Conservation (phyloP, 2,329 filamentous ascomycete genomes). For the Curvularia sp. region DNA sequence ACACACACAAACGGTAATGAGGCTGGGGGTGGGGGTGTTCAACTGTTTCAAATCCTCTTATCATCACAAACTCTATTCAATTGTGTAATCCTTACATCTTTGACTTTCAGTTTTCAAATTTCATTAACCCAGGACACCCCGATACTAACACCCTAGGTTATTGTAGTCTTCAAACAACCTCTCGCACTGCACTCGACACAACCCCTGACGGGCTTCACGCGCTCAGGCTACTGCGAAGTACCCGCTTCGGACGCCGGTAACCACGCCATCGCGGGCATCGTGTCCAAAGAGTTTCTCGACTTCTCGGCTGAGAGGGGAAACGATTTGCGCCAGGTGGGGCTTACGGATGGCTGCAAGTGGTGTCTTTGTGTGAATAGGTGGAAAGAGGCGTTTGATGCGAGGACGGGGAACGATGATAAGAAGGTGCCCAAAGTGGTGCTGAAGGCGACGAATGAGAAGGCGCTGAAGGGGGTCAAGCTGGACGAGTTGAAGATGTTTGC, state of each 20-base stretch:
- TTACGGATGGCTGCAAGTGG: constrained; percentile 67
- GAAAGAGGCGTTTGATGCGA: constrained; percentile 66
- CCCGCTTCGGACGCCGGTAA: constrained; percentile 64
- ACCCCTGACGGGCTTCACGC: constrained; percentile 67
- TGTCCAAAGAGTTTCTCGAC: constrained; percentile 68
- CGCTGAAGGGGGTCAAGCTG: constrained; percentile 56
- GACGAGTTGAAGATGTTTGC: constrained; percentile 61
- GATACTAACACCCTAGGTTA: neutral
- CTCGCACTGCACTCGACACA: constrained; percentile 63
- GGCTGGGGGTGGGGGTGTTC: too few species aligned
- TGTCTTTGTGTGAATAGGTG: constrained; percentile 67
- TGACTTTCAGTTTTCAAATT: neutral
- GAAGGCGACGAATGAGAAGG: constrained; percentile 61
- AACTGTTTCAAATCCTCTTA: too few species aligned
- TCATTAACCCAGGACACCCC: too few species aligned
- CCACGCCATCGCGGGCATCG: constrained; percentile 64
- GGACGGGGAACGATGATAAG: constrained; percentile 55
- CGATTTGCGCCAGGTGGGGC: constrained; percentile 62
- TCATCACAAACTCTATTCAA: too few species aligned
- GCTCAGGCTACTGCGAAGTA: constrained; percentile 67
- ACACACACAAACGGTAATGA: neutral
- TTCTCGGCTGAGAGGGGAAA: constrained; percentile 66
- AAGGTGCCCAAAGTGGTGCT: constrained; percentile 59
- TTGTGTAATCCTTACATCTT: too few species aligned
- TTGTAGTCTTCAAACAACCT: constrained; percentile 35